These are phyloP conservation scores for Fomitopsis schrenkii DNA, from an alignment of 1,284 basidiomycete genomes.

Conservation along the genomic window DNA sequence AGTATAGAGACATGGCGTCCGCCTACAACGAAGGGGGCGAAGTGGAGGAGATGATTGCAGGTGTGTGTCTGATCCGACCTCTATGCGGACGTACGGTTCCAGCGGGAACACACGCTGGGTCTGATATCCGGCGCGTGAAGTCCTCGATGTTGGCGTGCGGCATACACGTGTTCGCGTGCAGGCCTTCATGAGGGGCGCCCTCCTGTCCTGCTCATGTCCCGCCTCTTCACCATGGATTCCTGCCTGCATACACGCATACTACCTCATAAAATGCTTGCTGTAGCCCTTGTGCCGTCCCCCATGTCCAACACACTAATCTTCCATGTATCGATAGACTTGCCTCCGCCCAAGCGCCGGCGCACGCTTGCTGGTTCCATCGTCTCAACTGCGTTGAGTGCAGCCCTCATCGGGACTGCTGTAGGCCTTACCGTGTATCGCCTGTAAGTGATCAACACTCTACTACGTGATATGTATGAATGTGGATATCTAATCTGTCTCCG, in stretches of 20 bases:
- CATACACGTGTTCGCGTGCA: constrained; percentile 13
- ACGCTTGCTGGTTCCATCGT: constrained; percentile 75
- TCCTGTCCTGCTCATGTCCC: not conserved
- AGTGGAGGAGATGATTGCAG: constrained; percentile 43
- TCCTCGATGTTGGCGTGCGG: constrained; percentile 6
- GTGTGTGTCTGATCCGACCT: constrained; percentile 31
- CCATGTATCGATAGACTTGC: constrained; percentile 49
- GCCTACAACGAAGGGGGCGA: constrained; percentile 28
- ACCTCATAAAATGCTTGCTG: constrained; percentile 12
- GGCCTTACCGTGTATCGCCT: constrained; percentile 79
- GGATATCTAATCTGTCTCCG: constrained; percentile 6
- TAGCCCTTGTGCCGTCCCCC: constrained; percentile 23
- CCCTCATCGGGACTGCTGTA: constrained; percentile 77
- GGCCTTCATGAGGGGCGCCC: constrained; percentile 1
- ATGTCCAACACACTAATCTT: constrained; percentile 29
- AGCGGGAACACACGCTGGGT: not conserved
- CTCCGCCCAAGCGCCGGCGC: constrained; percentile 54
- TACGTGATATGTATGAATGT: not conserved
- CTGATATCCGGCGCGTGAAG: not conserved
- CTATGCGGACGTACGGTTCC: not conserved
- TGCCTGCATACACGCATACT: not conserved
- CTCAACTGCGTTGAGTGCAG: constrained; percentile 75
- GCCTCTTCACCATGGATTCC: constrained; percentile 7
- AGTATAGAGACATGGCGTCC: constrained; percentile 46
- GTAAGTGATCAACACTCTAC: constrained; percentile 39